Conservation (phyloP, 2,329 filamentous ascomycete genomes). For the Cyanodermella asteris region DNA sequence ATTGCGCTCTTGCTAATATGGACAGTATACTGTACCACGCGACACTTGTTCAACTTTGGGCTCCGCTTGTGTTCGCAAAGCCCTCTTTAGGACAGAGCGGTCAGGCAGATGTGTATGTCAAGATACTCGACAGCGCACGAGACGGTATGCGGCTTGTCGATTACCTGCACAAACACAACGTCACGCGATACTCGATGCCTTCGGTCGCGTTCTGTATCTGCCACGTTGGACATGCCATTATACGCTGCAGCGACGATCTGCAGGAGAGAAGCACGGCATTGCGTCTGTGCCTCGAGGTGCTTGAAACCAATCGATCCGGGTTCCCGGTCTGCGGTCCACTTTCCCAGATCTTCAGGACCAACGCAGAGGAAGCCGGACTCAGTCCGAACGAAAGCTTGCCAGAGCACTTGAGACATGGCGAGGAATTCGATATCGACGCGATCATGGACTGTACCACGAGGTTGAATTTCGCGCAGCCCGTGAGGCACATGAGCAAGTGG, state of each 20-base stretch:
- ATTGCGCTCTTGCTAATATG: not conserved
- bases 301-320: constrained; percentile 8
- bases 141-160: constrained; percentile 9
- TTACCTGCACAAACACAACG: constrained; percentile 7
- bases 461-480: constrained; percentile 11
- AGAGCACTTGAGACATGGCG: no score
- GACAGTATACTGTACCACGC: constrained; percentile 11
- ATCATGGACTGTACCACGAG: constrained; percentile 11
- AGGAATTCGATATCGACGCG: constrained; percentile 10
- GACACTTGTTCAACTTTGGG: constrained; percentile 11
- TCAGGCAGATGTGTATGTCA: constrained; percentile 6
- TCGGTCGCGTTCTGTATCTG: constrained; percentile 11
- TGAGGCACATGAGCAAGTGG: no score
- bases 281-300: constrained; percentile 8
- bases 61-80: constrained; percentile 9
- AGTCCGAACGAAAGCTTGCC: constrained; percentile 5
- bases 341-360: constrained; percentile 10
- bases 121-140: constrained; percentile 8
- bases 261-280: constrained; percentile 5
- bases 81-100: constrained; percentile 6
- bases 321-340: constrained; percentile 11
- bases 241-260: constrained; percentile 6
- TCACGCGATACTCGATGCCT: constrained; percentile 9
- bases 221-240: constrained; percentile 9
- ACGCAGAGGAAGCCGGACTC: constrained; percentile 6